Evolutionary conservation across 768 basidiomycete species (phyloP).

Genomic region (Tulasnella sp.): DNA sequence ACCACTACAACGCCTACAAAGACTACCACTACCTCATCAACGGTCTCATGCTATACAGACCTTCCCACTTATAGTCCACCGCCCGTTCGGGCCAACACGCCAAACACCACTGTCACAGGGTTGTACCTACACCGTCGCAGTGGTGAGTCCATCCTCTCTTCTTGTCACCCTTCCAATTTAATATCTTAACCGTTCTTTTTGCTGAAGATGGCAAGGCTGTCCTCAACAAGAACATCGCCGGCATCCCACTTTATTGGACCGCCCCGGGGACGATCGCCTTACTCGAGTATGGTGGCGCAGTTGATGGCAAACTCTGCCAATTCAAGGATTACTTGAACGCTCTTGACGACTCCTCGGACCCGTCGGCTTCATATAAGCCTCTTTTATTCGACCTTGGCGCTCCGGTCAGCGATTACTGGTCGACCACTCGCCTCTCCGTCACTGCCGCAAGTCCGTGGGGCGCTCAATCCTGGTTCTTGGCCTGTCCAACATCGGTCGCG

Average conservation of each 20-base stretch:
- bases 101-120: neutral
- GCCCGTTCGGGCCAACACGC: neutral
- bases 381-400: neutral
- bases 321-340: conserved; percentile 10
- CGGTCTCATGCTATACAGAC: neutral
- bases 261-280: neutral
- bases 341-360: neutral
- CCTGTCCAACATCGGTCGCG: neutral
- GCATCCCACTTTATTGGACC: neutral
- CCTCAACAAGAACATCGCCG: conserved; percentile 33
- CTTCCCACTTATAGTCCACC: neutral
- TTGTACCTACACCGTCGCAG: neutral
- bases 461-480: neutral
- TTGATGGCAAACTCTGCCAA: neutral
- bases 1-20: neutral
- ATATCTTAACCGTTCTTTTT: neutral
- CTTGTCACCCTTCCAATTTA: neutral
- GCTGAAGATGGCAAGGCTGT: conserved; percentile 53
- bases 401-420: neutral
- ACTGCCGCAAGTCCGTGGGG: neutral
- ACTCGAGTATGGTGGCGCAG: neutral
- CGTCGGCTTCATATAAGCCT: neutral
- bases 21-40: neutral
- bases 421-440: neutral
- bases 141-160: neutral